These are phyloP conservation scores for Nemania sp. DNA, from an alignment of 2,329 filamentous ascomycete genomes.

Conservation along the genomic window DNA sequence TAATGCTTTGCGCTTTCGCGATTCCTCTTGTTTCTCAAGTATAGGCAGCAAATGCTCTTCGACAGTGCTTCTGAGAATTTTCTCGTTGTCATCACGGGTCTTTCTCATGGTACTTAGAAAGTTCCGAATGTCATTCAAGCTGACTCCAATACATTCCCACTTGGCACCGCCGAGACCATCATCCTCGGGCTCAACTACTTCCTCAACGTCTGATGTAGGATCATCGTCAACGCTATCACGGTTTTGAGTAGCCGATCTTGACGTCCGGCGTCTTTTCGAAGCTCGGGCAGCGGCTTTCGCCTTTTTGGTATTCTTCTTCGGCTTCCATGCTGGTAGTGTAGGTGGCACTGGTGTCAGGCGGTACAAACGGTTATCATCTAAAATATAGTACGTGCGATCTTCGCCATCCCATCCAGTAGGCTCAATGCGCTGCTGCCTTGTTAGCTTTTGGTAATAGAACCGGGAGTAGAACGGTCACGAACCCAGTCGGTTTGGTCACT, in stretches of 20 bases:
- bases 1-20: conserved; percentile 75
- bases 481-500: conserved; percentile 87
- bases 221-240: conserved; percentile 55
- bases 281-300: conserved; percentile 72
- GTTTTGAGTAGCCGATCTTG: conserved; percentile 56
- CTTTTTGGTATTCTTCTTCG: conserved; percentile 73
- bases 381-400: conserved; percentile 87
- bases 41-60: conserved; percentile 84
- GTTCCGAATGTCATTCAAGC: conserved; percentile 78
- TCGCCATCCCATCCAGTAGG: conserved; percentile 89
- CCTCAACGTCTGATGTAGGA: conserved; percentile 48
- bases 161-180: conserved; percentile 79
- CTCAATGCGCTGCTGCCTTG: conserved; percentile 72
- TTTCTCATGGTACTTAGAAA: conserved; percentile 79
- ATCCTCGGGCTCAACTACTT: conserved; percentile 56
- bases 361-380: conserved; percentile 95
- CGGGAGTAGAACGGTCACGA: conserved; percentile 57
- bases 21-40: conserved; percentile 81
- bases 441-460: conserved; percentile 50
- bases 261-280: conserved; percentile 77
- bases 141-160: conserved; percentile 93
- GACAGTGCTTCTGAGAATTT: conserved; percentile 77
- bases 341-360: conserved; percentile 81
- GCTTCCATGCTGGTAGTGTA: conserved; percentile 67
- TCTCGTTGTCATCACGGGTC: conserved; percentile 87